Percentiles rank a stretch among this genome's conserved stretches.
phyloP scores from a whole-genome alignment of 83 land plant genomes.

The Thuja plicata region DNA sequence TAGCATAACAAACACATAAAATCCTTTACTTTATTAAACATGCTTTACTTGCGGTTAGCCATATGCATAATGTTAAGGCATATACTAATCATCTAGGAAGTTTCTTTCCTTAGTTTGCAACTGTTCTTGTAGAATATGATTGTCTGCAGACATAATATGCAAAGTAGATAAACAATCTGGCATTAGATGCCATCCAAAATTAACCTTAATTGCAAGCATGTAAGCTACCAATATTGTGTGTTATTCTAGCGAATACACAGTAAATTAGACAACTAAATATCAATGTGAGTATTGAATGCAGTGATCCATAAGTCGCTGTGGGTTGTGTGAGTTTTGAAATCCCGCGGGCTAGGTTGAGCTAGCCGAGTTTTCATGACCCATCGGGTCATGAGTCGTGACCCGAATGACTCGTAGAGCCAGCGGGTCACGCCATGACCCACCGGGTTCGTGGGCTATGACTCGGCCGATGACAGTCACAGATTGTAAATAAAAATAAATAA shows the following conservation, averaged over 20 bases:
- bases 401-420: too few relatives aligned
- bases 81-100: neutral
- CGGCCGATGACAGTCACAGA: too few relatives aligned
- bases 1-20: neutral
- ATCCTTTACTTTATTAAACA: neutral
- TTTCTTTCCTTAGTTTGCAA: constrained; percentile 72
- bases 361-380: too few relatives aligned
- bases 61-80: neutral
- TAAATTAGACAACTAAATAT: neutral
- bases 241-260: neutral
- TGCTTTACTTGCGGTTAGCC: neutral
- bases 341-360: too few relatives aligned
- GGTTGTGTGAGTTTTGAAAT: too few relatives aligned
- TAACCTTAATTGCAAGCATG: neutral
- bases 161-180: neutral
- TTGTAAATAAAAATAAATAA: too few relatives aligned
- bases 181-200: neutral
- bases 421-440: too few relatives aligned
- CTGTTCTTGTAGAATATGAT: constrained; percentile 93
- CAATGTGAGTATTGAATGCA: constrained; percentile 20
- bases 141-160: constrained; percentile 89
- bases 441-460: too few relatives aligned
- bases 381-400: too few relatives aligned
- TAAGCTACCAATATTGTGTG: neutral
- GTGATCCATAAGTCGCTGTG: too few relatives aligned